Base-by-base conservation (phyloP, 108 stramenopile genomes). In the Epipyxis sp. region DNA sequence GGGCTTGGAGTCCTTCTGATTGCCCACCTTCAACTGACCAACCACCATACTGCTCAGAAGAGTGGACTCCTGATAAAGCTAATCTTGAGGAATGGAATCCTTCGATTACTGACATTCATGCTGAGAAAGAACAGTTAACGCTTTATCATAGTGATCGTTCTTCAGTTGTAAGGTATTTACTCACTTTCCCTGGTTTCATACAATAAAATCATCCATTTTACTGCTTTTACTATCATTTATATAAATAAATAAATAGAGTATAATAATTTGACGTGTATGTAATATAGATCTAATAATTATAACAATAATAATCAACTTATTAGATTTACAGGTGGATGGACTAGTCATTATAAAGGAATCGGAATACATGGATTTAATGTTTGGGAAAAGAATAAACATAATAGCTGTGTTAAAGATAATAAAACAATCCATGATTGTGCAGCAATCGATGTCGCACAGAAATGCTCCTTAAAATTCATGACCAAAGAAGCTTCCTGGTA, bases 21-120 rank as follows among this genome's bases (percentile, higher is more conserved):
- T 74, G 71, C 50, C 71, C 71, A 39, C 71, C 71, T 6, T 74
- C 71, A 16, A 74, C 71, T 46, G 71, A 74, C 34, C 6, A 37
- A 43, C 42, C 43, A 13, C 71, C 71, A 37, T 74, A 74, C 34
- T 42, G 35, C 32, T 16, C 46, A 10, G 71, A 74, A 42, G 34
- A 3, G 40, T 74, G 71, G 71, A 30, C 71, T 34, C 71, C 71
- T 57, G 50, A 16, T 6, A 42, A 27, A 6, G 50, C 71, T 20
- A 42, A 42, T 46, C 42, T 74, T 39, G 34, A 3, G 13, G 71
- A 27, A 25, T 74, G 71, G 71, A 3, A 74, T 50, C 46, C 46
- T 13, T 20, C 6, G 46, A 20, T 50, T 50, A 50, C 6, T 20
- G 46, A 50, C 20, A 50, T 50, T 50, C 13, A 50, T 6, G 20